A percentile compares a stretch with the other conserved stretches of the same genome.
Conservation (phyloP, 1,284 basidiomycete genomes). For the Sporisorium exsertum region DNA sequence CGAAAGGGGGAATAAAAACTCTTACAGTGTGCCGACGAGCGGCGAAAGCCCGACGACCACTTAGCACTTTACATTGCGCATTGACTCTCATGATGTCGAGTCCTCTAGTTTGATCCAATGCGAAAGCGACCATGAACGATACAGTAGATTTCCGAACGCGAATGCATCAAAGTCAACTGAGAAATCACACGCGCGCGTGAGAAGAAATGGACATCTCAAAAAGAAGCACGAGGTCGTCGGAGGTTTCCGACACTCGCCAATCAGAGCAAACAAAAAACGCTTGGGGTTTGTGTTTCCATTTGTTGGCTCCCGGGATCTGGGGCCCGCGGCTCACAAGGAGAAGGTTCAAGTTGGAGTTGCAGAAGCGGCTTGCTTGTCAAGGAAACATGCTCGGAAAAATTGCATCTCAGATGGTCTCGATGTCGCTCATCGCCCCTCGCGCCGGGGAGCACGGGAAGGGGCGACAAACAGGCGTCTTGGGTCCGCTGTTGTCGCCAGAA, state of each 20-base stretch:
- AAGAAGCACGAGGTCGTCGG: constrained; percentile 38
- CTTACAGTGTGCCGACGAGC: too few relatives aligned
- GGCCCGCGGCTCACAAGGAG: not conserved
- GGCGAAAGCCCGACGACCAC: constrained; percentile 4
- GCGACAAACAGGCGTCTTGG: too few relatives aligned
- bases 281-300: not conserved
- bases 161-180: too few relatives aligned
- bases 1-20: not conserved
- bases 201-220: not conserved
- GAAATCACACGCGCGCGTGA: not conserved
- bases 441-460: too few relatives aligned
- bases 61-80: not conserved
- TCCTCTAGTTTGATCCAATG: not conserved
- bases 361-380: too few relatives aligned
- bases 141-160: too few relatives aligned
- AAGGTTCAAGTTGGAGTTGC: too few relatives aligned
- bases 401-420: too few relatives aligned
- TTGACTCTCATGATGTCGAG: not conserved
- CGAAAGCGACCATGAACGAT: not conserved
- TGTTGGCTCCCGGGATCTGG: not conserved
- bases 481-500: too few relatives aligned
- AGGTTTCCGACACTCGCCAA: constrained; percentile 33
- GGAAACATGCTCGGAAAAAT: too few relatives aligned
- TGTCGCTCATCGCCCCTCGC: too few relatives aligned
- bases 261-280: not conserved